Percentiles rank a stretch among this genome's conserved stretches.
These are phyloP conservation scores for Iris pallida DNA, from an alignment of 116 monocot genomes.

Conservation along the genomic window DNA sequence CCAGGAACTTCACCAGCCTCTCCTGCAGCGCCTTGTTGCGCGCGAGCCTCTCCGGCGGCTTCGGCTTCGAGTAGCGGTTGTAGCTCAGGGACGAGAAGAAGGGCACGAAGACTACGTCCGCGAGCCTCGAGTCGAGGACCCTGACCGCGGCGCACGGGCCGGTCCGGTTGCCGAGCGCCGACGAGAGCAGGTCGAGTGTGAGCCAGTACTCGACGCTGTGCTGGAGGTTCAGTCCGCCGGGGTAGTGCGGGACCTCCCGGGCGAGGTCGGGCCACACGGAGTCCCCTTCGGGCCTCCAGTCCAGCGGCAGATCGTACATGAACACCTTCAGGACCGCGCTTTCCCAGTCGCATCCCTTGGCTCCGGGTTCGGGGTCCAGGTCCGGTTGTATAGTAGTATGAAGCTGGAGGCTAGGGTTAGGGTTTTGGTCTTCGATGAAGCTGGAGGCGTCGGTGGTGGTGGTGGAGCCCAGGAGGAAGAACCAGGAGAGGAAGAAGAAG, in stretches of 20 bases:
- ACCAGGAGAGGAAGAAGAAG: too few species aligned
- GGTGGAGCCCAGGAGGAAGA: too few species aligned
- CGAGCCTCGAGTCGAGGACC: constrained; percentile 37
- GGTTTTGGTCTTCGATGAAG: too few species aligned
- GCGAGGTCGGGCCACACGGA: constrained; percentile 25
- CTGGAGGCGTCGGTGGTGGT: too few species aligned
- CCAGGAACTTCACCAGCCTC: constrained; percentile 47
- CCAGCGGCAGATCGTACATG: constrained; percentile 36
- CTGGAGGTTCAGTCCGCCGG: constrained; percentile 76
- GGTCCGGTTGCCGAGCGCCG: constrained; percentile 6
- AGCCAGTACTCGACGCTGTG: constrained; percentile 92
- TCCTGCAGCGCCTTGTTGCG: constrained; percentile 49
- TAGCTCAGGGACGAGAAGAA: constrained; percentile 85
- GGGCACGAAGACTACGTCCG: constrained; percentile 72
- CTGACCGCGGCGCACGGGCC: constrained; percentile 40
- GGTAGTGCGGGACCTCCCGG: constrained; percentile 44
- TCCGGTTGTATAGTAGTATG: too few species aligned
- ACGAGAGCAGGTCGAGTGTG: constrained; percentile 60
- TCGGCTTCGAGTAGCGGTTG: constrained; percentile 54
- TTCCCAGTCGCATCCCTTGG: constrained; percentile 24
- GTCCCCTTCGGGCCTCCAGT: constrained; percentile 22
- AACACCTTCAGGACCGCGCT: constrained; percentile 29
- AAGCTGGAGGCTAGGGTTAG: too few species aligned
- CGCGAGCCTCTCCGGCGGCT: constrained; percentile 28
- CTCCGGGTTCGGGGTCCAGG: too few species aligned